Evolutionary conservation across 1,139 yeast genomes (phyloP), one percentile per base, ranked within the genome.

Genomic region (Debaryomyces subglobosus): DNA sequence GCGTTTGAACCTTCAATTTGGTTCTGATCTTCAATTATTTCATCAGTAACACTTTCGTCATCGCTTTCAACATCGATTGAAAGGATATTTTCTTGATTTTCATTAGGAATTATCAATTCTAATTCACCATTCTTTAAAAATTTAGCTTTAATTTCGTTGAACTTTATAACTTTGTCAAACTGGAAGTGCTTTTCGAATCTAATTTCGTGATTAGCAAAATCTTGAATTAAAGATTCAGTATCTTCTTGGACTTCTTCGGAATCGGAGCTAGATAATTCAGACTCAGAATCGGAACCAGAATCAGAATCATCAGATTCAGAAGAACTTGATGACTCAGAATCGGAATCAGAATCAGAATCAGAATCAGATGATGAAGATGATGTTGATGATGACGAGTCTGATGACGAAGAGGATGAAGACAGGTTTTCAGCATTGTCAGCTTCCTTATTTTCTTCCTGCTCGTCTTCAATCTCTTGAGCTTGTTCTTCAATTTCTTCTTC

Each of bases 121-220:
- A 76, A 70, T 61, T 75, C 80, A 50, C 69, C 75, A 36, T 70
- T 69, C 36, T 64, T 65, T 49, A 69, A 54, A 54, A 73, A 72
- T 49, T 63, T 64, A 23, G 80, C 80, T 51, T 63, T 65, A 54
- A 76, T 74, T 56, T 71, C 65, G 43, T 71, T 67, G 46, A 65
- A 69, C 51, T 71, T 72, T 55, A 76, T 65, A 40, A 67, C 49
- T 60, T 74, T 74, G 50, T 72, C 79, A 56, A 76, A 76, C 53
- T 70, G 71, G 60, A 74, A 74, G 51, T 71, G 74, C 62, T 76
- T 76, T 59, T 75, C 79, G 52, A 76, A 76, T 49, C 63, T 65
- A 52, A 76, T 69, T 61, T 73, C 79, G 49, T 71, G 70, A 51
- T 73, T 70, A 48, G 65, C 59, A 60, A 65, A 75, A 45, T 74